Base-by-base conservation (phyloP, 331 rosid genomes). In the Spiraea crenata region DNA sequence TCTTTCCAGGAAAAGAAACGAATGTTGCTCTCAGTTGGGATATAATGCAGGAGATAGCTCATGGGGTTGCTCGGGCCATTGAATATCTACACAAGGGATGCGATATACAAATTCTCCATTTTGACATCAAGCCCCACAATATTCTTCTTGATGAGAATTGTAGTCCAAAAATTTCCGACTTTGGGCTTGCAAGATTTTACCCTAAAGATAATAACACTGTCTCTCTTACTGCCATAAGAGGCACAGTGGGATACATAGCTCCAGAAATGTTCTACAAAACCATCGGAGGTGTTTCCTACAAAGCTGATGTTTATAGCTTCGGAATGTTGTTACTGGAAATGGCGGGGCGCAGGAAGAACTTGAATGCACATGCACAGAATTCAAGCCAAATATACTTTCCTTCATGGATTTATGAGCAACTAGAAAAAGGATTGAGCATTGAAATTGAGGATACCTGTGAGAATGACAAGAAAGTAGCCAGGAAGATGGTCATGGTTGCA, bases 51-150 rank as follows among this genome's bases (percentile, higher is more conserved):
- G n/a, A 69, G 63, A 72, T 72, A 58, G 69, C 59, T 38, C 15
- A 48, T 0, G 76, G 51, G 3, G 67, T 59, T 38, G 76, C 76
- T 60, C 10, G n/a, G 0, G 76, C 41, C 0, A 46, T 60, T 20
- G 41, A 72, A 2, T 72, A 72, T 20, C 67, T 72, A 3, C 76
- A 72, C 67, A 16, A 38, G 19, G 76, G 76, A 10, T 72, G 76
- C 37, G 59, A 72, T 51, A 19, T 62, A 3, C 67, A 58, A 10
- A 73, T 73, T 44, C 63, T 73, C 1, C 77, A 73, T 62, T 73
- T 73, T 11, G 77, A 73, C 31, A 63, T 73, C 4, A 71, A 71
- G 9, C 76, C 76, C 12, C 73, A 63, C 69, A 63, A 63, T 9
- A 44, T 63, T 63, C 69, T 63, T 39, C 72, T 52, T 3, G 69